Base-by-base conservation (phyloP, 306 rosid genomes). In the Ormosia semicastrata region DNA sequence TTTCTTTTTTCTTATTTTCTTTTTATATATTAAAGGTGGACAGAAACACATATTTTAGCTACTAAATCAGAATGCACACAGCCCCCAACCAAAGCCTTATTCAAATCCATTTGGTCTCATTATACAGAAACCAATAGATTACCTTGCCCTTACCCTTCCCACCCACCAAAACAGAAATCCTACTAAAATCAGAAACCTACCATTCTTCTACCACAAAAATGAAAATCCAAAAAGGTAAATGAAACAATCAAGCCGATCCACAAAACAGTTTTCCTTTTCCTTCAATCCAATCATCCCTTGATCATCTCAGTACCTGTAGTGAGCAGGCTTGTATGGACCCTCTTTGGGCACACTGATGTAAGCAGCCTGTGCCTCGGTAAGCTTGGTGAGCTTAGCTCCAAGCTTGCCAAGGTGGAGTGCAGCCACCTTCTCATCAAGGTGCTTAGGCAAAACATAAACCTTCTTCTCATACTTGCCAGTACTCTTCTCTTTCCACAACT, bases 381-480 rank as follows among this genome's bases (percentile, higher is more conserved):
- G 97, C 90, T 90, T 90, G 50, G 99, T 95, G 83, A 95, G 99
- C 89, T 29, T 93, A 41, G 99, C 99, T 60, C 99, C 99, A 62
- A 95, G 99, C 88, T 95, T 93, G 82, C 91, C 92, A 76, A 95
- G 92, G 72, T 95, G 99, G 78, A 95, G 99, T 12, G 99, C 90
- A 13, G 97, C 99, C 14, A 95, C 99, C 95, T 95, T 95, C 92
- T 95, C 99, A 86, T 95, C 99, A 37, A 95, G 97, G 59, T 93
- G 99, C 84, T 95, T 95, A 0, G 99, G 98, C 87, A 95, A 87
- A 50, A 95, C 98, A 10, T 95, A 95, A 0, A 95, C 99, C 89
- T 93, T 88, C 96, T 95, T 95, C 81, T 93, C 93, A 47, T 95
- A 95, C 81, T 93, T 95, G 12, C 98, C 99, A 1, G 54, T 18